Evolutionary conservation across 495 filamentous ascomycete species (phyloP), one percentile per base, ranked within the genome.

Genomic region (Alectoria sarmentosa): DNA sequence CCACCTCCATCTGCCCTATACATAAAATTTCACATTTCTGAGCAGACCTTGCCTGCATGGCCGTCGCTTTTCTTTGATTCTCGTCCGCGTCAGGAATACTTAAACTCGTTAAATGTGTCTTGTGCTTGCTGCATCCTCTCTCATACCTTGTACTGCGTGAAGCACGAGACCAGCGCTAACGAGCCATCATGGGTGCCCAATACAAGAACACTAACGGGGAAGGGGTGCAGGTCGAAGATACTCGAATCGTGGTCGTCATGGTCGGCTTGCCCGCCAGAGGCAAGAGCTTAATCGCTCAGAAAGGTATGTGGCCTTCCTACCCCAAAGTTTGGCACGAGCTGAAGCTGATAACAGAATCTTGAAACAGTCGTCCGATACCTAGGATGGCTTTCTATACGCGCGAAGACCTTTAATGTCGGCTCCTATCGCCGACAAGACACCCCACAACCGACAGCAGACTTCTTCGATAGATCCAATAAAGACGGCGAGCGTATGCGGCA

Each of bases 161-260:
- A 57, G 57, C 61, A 59, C 65, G 39, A 42, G 48, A 65, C 44
- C 54, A 42, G 28, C 38, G 9, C 21, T 34, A 21, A 42, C 58
- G 13, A 49, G 57, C 64, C 44, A 72, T 37, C 26, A 73, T 74
- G 66, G 61, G 67, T 44, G 66, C 62, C 34, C 70, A 65, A 14
- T 66, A 61, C 60, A 73, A 68, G 65, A 79, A 74, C 67, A 78
- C 81, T 80, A 84, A 84, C 67, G 72, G 78, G 28, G 30, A 64
- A 52, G 76, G 76, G 46, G 69, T 79, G n/a, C 86, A 95, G 90
- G 90, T 89, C 66, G 94, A 97, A 78, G 91, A 96, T 70, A 91
- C 90, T 38, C 89, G 88, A 72, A 96, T 98, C 75, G 96, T 92
- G 71, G 92, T 98, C n/a, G 90, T 98, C 62, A 97, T 98, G 94